Conservation (phyloP, 2,329 filamentous ascomycete genomes). For the Fusarium algeriense region DNA sequence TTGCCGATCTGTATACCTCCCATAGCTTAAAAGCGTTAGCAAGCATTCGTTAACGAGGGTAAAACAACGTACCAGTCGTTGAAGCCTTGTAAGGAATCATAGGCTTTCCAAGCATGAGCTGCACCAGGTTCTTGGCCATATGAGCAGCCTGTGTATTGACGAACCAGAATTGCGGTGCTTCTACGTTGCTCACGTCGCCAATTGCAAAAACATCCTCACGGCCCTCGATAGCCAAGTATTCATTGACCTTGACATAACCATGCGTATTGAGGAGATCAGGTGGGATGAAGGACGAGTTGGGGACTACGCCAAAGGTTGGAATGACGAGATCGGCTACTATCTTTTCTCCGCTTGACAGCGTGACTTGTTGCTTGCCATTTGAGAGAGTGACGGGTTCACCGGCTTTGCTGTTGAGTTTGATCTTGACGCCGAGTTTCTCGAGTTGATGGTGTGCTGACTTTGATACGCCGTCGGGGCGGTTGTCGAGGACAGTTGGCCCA, state of each 20-base stretch:
- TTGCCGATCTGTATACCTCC: slow-evolving; percentile 5
- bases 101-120: not conserved
- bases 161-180: not conserved
- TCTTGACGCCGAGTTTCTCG: not conserved
- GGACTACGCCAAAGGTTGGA: not conserved
- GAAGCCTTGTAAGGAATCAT: not conserved
- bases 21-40: not conserved
- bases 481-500: not conserved
- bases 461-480: not conserved
- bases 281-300: not conserved
- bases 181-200: not conserved
- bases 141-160: not conserved
- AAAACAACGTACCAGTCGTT: not conserved
- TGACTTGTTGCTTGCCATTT: not conserved
- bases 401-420: not conserved
- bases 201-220: not conserved
- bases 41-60: too few relatives aligned
- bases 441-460: not conserved
- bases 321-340: not conserved
- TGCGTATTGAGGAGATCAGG: not conserved
- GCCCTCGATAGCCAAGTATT: not conserved
- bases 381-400: not conserved
- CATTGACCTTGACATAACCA: not conserved
- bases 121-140: not conserved
- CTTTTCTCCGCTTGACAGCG: not conserved